A percentile compares a stretch with the other conserved stretches of the same genome.
phyloP scores from a whole-genome alignment of 208 protist species.

The Leishmania mexicana region DNA sequence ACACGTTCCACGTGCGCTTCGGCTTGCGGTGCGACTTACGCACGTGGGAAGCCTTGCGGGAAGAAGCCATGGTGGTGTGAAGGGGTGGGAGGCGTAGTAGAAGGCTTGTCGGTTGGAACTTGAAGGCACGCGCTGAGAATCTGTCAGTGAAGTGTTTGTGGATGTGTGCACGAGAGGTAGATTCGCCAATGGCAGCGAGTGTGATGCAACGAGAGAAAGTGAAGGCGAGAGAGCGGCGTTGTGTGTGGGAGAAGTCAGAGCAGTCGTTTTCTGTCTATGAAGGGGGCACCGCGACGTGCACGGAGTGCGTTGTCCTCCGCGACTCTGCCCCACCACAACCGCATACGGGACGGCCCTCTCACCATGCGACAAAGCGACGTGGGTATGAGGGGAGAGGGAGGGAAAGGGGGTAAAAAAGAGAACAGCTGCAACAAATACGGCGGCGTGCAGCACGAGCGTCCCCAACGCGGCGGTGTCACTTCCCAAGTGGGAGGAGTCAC shows the following conservation, averaged over 20 bases:
- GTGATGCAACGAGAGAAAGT: not conserved
- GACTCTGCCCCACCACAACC: not conserved
- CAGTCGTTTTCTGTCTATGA: not conserved
- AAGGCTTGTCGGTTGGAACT: not conserved
- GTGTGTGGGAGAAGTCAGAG: not conserved
- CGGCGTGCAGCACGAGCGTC: not conserved
- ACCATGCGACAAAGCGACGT: not conserved
- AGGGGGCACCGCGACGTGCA: not conserved
- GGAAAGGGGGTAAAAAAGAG: not conserved
- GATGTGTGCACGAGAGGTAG: not conserved
- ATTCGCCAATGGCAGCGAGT: not conserved
- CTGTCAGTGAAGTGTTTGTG: not conserved
- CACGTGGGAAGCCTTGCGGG: slow-evolving; percentile 25
- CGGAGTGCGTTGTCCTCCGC: not conserved
- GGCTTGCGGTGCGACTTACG: slow-evolving; percentile 66
- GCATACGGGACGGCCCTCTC: not conserved
- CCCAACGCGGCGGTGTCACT: not conserved
- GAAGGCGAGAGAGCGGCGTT: not conserved
- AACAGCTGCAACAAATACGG: not conserved
- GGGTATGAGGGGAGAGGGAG: not conserved
- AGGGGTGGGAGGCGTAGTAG: not conserved
- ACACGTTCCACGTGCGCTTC: slow-evolving; percentile 86
- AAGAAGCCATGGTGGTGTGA: slow-evolving; percentile 51
- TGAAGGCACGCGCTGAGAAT: not conserved
- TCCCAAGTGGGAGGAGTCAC: not conserved